These are phyloP conservation scores for Trametes cubensis DNA, from an alignment of 768 basidiomycete species.

Conservation along the genomic window DNA sequence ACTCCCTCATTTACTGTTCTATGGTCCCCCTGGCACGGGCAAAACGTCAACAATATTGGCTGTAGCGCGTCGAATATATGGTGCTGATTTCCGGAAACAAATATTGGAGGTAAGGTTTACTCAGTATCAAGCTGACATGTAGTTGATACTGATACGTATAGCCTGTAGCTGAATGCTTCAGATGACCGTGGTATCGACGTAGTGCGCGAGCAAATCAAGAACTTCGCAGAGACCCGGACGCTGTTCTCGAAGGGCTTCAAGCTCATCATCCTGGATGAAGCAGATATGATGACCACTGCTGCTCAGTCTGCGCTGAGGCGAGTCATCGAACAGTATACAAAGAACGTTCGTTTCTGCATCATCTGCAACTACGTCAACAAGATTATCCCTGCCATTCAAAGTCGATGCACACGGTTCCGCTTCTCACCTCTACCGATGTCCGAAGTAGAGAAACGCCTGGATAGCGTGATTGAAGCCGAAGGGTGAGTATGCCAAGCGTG, in stretches of 20 bases:
- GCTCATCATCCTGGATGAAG: constrained; percentile 96
- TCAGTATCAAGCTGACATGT: not conserved
- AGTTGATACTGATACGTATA: not conserved
- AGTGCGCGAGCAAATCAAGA: constrained; percentile 98
- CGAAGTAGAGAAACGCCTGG: constrained; percentile 84
- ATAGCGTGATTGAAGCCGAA: constrained; percentile 81
- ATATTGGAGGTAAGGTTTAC: constrained; percentile 77
- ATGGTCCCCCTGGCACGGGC: constrained; percentile 97
- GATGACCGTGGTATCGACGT: constrained; percentile 99
- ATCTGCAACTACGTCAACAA: constrained; percentile 99
- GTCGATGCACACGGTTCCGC: constrained; percentile 95
- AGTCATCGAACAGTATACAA: constrained; percentile 98
- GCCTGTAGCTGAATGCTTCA: constrained; percentile 85
- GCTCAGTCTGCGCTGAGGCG: constrained; percentile 96
- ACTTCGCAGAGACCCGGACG: constrained; percentile 95
- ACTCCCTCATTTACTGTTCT: constrained; percentile 93
- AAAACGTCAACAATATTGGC: constrained; percentile 98
- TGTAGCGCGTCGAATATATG: constrained; percentile 93
- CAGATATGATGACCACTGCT: constrained; percentile 99
- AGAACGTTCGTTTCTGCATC: constrained; percentile 98
- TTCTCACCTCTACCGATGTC: constrained; percentile 88
- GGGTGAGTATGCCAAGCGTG: constrained; percentile 52
- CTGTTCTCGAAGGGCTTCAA: constrained; percentile 93
- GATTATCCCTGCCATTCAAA: constrained; percentile 97
- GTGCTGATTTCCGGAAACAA: constrained; percentile 81